phyloP scores from a whole-genome alignment of 2,329 filamentous ascomycete genomes.

The Teratosphaeria epicoccoides region DNA sequence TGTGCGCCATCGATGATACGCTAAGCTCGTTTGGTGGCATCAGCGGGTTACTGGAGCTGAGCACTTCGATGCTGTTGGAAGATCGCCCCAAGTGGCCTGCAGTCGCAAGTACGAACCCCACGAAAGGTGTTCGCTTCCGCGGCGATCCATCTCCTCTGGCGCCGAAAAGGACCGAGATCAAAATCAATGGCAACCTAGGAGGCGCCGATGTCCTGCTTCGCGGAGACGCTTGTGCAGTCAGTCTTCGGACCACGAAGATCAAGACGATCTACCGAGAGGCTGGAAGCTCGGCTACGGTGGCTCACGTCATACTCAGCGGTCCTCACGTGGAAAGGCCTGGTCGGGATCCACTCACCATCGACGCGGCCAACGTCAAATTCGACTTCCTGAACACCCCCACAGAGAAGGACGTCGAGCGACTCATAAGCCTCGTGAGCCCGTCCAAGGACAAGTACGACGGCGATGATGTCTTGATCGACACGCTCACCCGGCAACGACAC shows the following conservation, averaged over 20 bases:
- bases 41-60: constrained; percentile 81
- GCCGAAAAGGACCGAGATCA: constrained; percentile 34
- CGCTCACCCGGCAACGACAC: constrained; percentile 69
- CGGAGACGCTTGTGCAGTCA: constrained; percentile 64
- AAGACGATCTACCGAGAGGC: constrained; percentile 68
- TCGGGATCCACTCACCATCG: constrained; percentile 19
- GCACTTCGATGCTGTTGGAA: constrained; percentile 69
- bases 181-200: constrained; percentile 66
- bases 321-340: constrained; percentile 43
- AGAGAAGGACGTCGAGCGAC: constrained; percentile 67
- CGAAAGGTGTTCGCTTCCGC: constrained; percentile 48
- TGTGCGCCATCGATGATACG: constrained; percentile 73
- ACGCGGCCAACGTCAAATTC: constrained; percentile 42
- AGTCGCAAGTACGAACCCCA: constrained; percentile 26
- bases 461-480: constrained; percentile 90
- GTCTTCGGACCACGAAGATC: constrained; percentile 66
- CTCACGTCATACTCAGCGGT: constrained; percentile 62
- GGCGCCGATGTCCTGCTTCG: constrained; percentile 67
- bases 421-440: constrained; percentile 79
- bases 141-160: constrained; percentile 16
- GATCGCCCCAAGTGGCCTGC: constrained; percentile 26
- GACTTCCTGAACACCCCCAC: constrained; percentile 65
- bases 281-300: constrained; percentile 61
- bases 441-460: constrained; percentile 82
- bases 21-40: constrained; percentile 83